phyloP scores from a whole-genome alignment of 768 basidiomycete species.

The Russula virescens region DNA sequence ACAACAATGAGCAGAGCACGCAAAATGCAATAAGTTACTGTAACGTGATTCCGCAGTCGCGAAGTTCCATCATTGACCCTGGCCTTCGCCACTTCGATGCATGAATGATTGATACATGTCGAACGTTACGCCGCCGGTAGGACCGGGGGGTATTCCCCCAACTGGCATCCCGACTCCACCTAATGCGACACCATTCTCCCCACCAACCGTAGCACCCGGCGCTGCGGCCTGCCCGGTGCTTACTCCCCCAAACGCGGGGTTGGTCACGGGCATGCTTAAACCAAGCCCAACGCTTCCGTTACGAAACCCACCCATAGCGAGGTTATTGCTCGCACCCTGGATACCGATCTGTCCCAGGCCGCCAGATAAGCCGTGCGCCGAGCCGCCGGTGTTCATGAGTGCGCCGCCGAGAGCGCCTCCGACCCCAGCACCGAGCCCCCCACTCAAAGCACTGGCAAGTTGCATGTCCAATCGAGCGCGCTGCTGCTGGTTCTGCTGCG shows the following conservation, averaged over 20 bases:
- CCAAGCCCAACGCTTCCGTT: background rate
- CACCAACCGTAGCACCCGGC: background rate
- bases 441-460: conserved; percentile 12
- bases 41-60: background rate
- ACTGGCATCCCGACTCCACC: no score
- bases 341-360: background rate
- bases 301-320: background rate
- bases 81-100: conserved; percentile 20
- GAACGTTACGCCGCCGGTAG: conserved; percentile 6
- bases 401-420: conserved; percentile 7
- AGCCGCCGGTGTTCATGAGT: conserved; percentile 11
- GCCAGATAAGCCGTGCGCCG: background rate
- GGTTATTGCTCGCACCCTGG: background rate
- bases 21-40: background rate
- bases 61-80: conserved; percentile 1
- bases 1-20: background rate
- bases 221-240: background rate
- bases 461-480: conserved; percentile 15
- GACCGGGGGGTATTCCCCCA: background rate
- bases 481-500: conserved; percentile 18
- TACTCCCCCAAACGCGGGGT: conserved; percentile 5
- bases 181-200: background rate
- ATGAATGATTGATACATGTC: conserved; percentile 23
- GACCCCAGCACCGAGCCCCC: conserved; percentile 14
- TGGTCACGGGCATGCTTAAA: background rate